Evolutionary conservation across 169 alveolate genomes (phyloP).

Genomic region (Amoebophrya sp.): DNA sequence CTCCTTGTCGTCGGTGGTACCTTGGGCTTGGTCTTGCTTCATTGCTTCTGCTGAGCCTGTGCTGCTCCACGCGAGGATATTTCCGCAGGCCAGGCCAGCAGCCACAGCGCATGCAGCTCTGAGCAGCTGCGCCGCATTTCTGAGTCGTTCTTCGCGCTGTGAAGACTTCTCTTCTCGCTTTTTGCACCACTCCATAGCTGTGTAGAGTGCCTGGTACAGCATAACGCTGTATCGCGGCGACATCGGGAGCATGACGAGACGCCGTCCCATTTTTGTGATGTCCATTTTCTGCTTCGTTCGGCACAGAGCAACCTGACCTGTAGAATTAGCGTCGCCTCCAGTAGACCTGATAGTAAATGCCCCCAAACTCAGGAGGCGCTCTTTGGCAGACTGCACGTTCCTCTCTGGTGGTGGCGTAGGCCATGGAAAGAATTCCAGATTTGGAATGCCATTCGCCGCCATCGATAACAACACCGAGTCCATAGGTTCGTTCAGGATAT

Average conservation of each 20-base stretch:
- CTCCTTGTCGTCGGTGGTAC: too few species aligned
- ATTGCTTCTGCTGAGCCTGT: too few species aligned
- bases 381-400: not conserved
- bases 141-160: too few species aligned
- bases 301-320: too few species aligned
- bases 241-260: not conserved
- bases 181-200: not conserved
- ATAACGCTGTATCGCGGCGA: not conserved
- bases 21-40: too few species aligned
- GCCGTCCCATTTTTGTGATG: not conserved
- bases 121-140: too few species aligned
- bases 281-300: not conserved
- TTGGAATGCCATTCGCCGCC: constrained; percentile 67
- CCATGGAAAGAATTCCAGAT: not conserved
- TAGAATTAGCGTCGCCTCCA: too few species aligned
- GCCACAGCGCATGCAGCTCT: not conserved
- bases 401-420: not conserved
- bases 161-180: too few species aligned
- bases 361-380: not conserved
- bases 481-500: constrained; percentile 69
- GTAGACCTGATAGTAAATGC: not conserved
- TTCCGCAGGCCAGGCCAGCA: not conserved
- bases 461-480: constrained; percentile 73
- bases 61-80: not conserved
- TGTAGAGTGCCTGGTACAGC: not conserved